phyloP scores from a whole-genome alignment of 2,329 filamentous ascomycete genomes.

The Diplodia scrobiculata region DNA sequence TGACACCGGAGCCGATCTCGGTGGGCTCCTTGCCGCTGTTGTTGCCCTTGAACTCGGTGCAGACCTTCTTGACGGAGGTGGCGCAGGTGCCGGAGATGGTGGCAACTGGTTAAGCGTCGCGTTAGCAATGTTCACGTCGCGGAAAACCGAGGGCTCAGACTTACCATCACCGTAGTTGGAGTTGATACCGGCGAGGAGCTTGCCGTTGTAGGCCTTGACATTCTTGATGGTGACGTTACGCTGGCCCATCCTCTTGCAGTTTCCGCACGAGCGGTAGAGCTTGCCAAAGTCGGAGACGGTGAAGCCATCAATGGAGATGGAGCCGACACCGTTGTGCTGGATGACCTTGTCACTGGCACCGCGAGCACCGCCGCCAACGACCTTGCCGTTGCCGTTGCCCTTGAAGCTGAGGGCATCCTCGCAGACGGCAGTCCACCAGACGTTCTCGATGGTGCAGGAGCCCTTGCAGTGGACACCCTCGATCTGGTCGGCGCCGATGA shows the following conservation, averaged over 20 bases:
- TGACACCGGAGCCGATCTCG: constrained; percentile 16
- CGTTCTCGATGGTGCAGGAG: constrained; percentile 49
- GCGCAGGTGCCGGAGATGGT: constrained; percentile 31
- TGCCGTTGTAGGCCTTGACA: constrained; percentile 22
- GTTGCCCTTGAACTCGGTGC: constrained; percentile 44
- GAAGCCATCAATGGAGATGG: constrained; percentile 40
- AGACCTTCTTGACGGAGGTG: constrained; percentile 41
- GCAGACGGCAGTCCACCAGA: constrained; percentile 42
- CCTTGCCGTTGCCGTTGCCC: constrained; percentile 33
- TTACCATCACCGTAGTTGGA: constrained; percentile 53
- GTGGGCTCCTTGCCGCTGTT: constrained; percentile 54
- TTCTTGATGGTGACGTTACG: constrained; percentile 37
- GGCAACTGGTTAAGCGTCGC: background rate
- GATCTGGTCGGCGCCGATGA: constrained; percentile 52
- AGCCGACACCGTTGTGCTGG: constrained; percentile 42
- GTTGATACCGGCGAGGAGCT: constrained; percentile 31
- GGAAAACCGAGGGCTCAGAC: background rate
- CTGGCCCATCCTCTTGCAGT: constrained; percentile 35
- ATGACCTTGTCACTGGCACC: constrained; percentile 40
- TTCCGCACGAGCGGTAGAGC: constrained; percentile 37
- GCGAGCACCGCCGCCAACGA: constrained; percentile 38
- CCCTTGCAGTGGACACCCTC: constrained; percentile 57
- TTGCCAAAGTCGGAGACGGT: constrained; percentile 37
- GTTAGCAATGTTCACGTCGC: background rate
- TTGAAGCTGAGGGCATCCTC: constrained; percentile 44